Evolutionary conservation across 2,329 filamentous ascomycete species (phyloP).

Genomic region (Bisporella sp.): DNA sequence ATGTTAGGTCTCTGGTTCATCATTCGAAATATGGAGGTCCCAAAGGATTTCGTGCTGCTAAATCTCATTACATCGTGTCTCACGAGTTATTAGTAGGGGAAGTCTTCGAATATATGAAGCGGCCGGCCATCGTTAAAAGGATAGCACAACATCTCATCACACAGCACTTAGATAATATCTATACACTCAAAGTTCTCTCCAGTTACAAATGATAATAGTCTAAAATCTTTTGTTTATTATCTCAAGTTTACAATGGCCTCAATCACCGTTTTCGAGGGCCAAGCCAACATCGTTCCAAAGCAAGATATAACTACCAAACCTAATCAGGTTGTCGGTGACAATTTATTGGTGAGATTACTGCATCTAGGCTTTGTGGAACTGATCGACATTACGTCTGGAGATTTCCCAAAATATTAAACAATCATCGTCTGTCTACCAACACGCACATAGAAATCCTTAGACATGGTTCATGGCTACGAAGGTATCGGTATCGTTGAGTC

Average conservation of each 20-base stretch:
- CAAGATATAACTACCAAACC: slow-evolving; percentile 7
- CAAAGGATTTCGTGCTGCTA: no score
- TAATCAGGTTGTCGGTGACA: slow-evolving; percentile 6
- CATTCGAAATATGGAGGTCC: no score
- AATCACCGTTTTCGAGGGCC: slow-evolving; percentile 13
- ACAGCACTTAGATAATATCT: no score
- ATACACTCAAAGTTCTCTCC: no score
- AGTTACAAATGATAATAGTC: no score
- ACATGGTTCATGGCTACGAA: slow-evolving; percentile 54
- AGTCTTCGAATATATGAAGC: no score
- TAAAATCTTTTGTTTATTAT: no score
- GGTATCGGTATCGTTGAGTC: slow-evolving; percentile 58
- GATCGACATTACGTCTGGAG: slow-evolving; percentile 9
- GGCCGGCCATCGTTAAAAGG: no score
- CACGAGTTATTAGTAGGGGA: no score
- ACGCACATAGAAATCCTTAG: slow-evolving; percentile 2
- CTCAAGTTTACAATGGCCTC: slow-evolving; percentile 23
- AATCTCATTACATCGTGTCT: no score
- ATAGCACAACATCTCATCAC: no score
- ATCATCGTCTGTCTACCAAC: not conserved
- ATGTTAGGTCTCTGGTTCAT: no score
- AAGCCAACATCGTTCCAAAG: slow-evolving; percentile 1
- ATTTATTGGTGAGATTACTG: slow-evolving; percentile 9
- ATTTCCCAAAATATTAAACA: not conserved
- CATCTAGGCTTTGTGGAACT: slow-evolving; percentile 11